Evolutionary conservation across 345 rosid genomes (phyloP).

Genomic region (Sonneratia alba): DNA sequence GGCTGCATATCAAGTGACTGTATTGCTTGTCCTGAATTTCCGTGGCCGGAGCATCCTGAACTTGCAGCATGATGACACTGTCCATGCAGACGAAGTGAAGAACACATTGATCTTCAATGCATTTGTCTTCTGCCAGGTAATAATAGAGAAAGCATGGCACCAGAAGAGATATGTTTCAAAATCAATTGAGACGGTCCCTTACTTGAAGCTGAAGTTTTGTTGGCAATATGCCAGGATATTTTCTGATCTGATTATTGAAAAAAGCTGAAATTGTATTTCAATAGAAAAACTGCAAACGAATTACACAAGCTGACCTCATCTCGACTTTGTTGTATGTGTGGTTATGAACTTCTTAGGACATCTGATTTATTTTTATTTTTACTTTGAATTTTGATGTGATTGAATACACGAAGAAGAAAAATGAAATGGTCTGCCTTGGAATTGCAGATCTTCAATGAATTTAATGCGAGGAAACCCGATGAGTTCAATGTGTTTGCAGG

Average conservation of each 20-base stretch:
- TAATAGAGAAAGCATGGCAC: slow-evolving; percentile 4
- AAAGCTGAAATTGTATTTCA: too few species aligned
- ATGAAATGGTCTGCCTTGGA: not conserved
- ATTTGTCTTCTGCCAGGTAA: slow-evolving; percentile 90
- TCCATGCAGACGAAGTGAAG: slow-evolving; percentile 49
- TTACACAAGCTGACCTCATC: too few species aligned
- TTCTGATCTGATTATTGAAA: not conserved
- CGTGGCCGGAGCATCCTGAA: slow-evolving; percentile 48
- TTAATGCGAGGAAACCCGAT: slow-evolving; percentile 94
- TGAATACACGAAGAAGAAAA: too few species aligned
- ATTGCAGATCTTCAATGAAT: slow-evolving; percentile 77
- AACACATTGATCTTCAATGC: slow-evolving; percentile 88
- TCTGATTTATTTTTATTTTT: not conserved
- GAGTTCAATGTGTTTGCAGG: slow-evolving; percentile 67
- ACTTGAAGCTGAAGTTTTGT: too few species aligned
- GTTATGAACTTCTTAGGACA: too few species aligned
- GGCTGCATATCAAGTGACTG: slow-evolving; percentile 78
- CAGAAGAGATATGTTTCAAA: too few species aligned
- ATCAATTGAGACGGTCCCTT: too few species aligned
- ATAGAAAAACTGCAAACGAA: too few species aligned
- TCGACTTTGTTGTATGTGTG: too few species aligned
- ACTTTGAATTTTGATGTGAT: not conserved
- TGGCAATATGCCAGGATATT: too few species aligned
- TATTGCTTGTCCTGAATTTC: slow-evolving; percentile 72
- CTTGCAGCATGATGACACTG: slow-evolving; percentile 20